phyloP scores from a whole-genome alignment of 768 basidiomycete genomes.

The Porpolomopsis calyptriformis region DNA sequence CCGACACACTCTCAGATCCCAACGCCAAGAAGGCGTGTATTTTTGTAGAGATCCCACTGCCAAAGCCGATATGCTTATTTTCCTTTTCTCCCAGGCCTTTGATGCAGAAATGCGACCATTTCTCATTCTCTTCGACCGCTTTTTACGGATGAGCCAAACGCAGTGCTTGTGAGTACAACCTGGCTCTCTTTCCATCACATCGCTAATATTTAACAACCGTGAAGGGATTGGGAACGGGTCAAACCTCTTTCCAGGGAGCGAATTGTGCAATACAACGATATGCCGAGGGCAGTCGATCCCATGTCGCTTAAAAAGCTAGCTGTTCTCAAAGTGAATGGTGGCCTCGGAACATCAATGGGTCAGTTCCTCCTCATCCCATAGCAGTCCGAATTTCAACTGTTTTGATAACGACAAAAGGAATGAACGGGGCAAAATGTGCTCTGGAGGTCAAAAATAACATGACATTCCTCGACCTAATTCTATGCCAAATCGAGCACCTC shows the following conservation, averaged over 20 bases:
- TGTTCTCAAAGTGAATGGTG: conserved; percentile 92
- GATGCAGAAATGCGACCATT: conserved; percentile 94
- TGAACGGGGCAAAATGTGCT: conserved; percentile 83
- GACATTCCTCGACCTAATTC: conserved; percentile 93
- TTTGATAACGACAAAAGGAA: conserved; percentile 40
- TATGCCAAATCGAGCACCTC: conserved; percentile 92
- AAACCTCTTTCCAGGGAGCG: conserved; percentile 78
- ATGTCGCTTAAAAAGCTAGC: conserved; percentile 83
- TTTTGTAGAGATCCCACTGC: background rate
- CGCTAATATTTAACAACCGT: too few relatives aligned
- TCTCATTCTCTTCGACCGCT: conserved; percentile 92
- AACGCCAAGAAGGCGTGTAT: conserved; percentile 39
- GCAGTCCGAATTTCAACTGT: conserved; percentile 10
- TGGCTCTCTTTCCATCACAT: too few relatives aligned
- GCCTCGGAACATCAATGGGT: conserved; percentile 87
- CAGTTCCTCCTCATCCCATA: conserved; percentile 7
- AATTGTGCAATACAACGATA: conserved; percentile 71
- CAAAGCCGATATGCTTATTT: background rate
- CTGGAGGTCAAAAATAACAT: conserved; percentile 96
- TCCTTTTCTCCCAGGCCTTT: conserved; percentile 50
- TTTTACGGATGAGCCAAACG: conserved; percentile 82
- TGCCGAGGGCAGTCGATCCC: conserved; percentile 48
- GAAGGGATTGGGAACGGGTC: conserved; percentile 82
- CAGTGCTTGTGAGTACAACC: conserved; percentile 61
- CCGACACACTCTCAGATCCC: conserved; percentile 48